These are phyloP conservation scores for Solanum chilense DNA, from an alignment of 257 asterid genomes.

Conservation along the genomic window DNA sequence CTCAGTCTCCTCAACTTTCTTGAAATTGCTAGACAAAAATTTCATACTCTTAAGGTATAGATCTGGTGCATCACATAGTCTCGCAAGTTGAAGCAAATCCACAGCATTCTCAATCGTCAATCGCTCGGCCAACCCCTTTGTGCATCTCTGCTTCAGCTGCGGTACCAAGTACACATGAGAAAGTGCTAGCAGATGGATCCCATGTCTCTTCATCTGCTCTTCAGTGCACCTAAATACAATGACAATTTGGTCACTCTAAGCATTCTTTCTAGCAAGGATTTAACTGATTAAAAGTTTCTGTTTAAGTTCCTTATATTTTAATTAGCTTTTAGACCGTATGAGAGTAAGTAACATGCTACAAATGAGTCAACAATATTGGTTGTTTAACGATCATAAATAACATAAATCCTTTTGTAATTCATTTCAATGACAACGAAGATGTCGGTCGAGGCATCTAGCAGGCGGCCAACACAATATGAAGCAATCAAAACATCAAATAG, in stretches of 20 bases:
- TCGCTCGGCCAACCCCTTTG: constrained; percentile 33
- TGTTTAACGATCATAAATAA: neutral
- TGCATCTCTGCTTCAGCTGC: constrained; percentile 70
- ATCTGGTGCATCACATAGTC: constrained; percentile 85
- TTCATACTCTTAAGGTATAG: constrained; percentile 67
- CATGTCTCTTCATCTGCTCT: constrained; percentile 71
- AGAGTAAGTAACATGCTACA: neutral
- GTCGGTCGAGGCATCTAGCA: neutral
- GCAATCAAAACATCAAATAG: neutral
- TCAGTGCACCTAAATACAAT: constrained; percentile 48
- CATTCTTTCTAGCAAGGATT: neutral
- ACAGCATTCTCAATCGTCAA: constrained; percentile 53
- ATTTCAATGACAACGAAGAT: neutral
- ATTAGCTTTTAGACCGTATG: neutral
- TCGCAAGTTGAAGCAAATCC: constrained; percentile 80
- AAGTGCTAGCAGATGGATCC: constrained; percentile 65
- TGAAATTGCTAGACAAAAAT: constrained; percentile 34
- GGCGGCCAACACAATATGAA: neutral
- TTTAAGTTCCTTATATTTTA: neutral
- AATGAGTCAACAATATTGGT: neutral
- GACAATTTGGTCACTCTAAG: constrained; percentile 6
- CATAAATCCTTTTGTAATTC: neutral
- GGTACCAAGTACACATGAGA: constrained; percentile 78
- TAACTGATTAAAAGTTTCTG: neutral
- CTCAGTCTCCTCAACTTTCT: constrained; percentile 63